Conservation (phyloP, 257 asterid species). For the Coffea canephora region DNA sequence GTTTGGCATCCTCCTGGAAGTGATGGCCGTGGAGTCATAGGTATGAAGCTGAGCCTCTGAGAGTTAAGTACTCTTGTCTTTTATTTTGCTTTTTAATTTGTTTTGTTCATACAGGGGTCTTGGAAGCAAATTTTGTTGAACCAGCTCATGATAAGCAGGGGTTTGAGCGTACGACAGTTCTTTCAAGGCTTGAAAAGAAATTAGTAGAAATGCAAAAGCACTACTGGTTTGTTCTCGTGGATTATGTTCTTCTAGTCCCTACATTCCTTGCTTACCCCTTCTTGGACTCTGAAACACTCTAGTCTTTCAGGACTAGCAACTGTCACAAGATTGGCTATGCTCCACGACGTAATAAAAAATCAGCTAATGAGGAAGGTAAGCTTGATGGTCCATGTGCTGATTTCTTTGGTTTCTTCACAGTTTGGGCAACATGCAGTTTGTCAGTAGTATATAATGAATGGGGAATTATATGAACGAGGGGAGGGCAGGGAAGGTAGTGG, state of each 20-base stretch:
- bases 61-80: constrained; percentile 13
- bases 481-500: neutral
- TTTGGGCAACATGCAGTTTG: neutral
- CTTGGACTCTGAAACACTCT: constrained; percentile 11
- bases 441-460: neutral
- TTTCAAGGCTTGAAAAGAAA: constrained; percentile 74
- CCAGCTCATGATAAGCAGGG: constrained; percentile 99
- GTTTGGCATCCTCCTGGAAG: constrained; percentile 97
- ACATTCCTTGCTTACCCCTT: neutral
- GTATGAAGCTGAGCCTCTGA: constrained; percentile 34
- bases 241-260: constrained; percentile 12
- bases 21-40: constrained; percentile 99
- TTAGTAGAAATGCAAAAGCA: constrained; percentile 72
- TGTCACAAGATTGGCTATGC: constrained; percentile 94
- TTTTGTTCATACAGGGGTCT: constrained; percentile 53
- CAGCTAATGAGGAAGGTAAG: constrained; percentile 45
- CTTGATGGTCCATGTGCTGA: neutral
- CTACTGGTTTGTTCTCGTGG: constrained; percentile 63
- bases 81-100: constrained; percentile 25
- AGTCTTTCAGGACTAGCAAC: constrained; percentile 53
- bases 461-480: neutral
- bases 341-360: constrained; percentile 46
- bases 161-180: constrained; percentile 91
- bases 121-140: constrained; percentile 97
- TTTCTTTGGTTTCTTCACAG: neutral